Evolutionary conservation across 441 rosid genomes (phyloP), one percentile per base, ranked within the genome.

Genomic region (Gossypium aridum): DNA sequence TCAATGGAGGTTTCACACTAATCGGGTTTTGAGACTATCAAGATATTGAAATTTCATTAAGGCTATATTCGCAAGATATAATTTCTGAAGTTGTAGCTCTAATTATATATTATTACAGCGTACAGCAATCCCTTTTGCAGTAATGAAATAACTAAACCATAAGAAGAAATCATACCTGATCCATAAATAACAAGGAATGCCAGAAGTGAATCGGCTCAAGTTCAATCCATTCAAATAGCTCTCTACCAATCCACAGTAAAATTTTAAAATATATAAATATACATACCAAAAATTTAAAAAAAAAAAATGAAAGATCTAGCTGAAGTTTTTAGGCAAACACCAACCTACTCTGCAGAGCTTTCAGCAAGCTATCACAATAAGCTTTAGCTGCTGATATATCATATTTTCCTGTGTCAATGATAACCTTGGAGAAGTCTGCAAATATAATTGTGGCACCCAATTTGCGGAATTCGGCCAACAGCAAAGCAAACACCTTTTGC

Each of bases 121-220:
- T 70, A 53, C n/a, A 70, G 16, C 9, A 34, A 53, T 54, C 17
- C 2, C 19, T 26, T 54, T 9, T 28, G 49, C 73, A 5, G 49
- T 34, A 74, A 65, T 22, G 2, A 22, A 54, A 54, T 34, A 12
- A 64, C 34, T 26, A 8, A 20, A 56, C 22, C 39, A 37, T 59
- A 59, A 20, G 10, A 77, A 62, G 73, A 74, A 55, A 13, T 23
- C 86, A 70, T 82, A 95, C 99, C 98, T 92, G 93, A 81, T 96
- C 98, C 99, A 93, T 96, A 82, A 91, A 96, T 76, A 93, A 98
- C 80, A 96, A 85, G 23, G 97, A 89, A 82, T 92, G 90, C 99
- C 98, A 92, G 82, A 85, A 93, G 81, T 88, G 89, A 82, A 83
- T 71, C 7, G 89, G 92, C 81, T 96, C 98, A 74, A 96, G 92